Evolutionary conservation across 441 rosid species (phyloP), one percentile per base, ranked within the genome.

Genomic region (Gossypium davidsonii): DNA sequence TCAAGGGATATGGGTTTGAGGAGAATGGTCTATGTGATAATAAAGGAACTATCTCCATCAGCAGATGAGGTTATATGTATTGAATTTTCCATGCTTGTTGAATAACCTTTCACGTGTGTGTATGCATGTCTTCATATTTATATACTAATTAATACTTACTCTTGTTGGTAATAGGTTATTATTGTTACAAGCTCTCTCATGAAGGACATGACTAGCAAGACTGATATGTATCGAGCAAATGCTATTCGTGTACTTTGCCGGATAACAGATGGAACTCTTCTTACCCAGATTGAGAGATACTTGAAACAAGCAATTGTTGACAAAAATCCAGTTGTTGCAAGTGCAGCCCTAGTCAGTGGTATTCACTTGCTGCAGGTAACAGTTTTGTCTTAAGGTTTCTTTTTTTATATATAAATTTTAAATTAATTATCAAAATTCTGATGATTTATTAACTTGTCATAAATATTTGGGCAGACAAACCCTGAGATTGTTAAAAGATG

Each of bases 151-250:
- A 37, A 51, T 71, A 39, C 20, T 31, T 67, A 63, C 28, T 34
- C 8, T 62, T 75, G 74, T 70, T n/a, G 37, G 1, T 39, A 17
- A 61, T 73, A 93, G 99, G 99, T 95, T 80, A 93, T 95, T 64
- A 95, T 95, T 62, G 99, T 95, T 37, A 95, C 99, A 64, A 95
- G 98, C 87, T 95, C 97, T 58, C 90, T 95, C 15, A 93, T 95
- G 99, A 95, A 91, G 87, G 97, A 95, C 85, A 95, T 93, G 99
- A 95, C 84, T 82, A 93, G 98, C 86, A 95, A 91, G 86, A 95
- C 92, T 18, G 97, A 95, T 79, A 90, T 91, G 97, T 95, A 93
- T 77, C 90, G 97, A 67, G 98, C 98, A 44, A 95, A 95, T 85
- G 96, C 97, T 31, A 95, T 95, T 72, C 93, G 99, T 72, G 98